phyloP scores from a whole-genome alignment of 768 basidiomycete species.

The Russula ochroleuca region DNA sequence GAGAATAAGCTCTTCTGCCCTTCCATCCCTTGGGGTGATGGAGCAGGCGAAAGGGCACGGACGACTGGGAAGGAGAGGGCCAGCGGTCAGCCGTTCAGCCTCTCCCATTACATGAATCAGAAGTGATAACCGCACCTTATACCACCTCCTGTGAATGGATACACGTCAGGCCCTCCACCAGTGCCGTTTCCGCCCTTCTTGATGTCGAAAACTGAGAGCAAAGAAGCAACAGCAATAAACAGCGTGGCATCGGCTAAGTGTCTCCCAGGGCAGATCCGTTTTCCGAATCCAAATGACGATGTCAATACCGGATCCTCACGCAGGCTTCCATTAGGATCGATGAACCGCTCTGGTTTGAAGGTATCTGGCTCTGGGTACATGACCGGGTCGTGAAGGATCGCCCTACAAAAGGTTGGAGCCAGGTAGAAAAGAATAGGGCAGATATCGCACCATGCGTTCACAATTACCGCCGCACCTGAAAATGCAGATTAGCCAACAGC shows the following conservation, averaged over 20 bases:
- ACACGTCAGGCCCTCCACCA: background rate
- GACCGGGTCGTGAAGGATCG: background rate
- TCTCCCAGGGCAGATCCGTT: slow-evolving; percentile 2
- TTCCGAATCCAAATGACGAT: slow-evolving; percentile 1
- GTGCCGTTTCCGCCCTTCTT: background rate
- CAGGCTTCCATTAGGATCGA: background rate
- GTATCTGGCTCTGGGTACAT: background rate
- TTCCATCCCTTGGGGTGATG: background rate
- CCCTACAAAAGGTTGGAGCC: background rate
- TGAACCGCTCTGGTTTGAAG: slow-evolving; percentile 8
- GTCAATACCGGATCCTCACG: background rate
- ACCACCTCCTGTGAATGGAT: background rate
- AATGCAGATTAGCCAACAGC: background rate
- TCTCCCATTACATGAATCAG: background rate
- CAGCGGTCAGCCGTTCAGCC: background rate
- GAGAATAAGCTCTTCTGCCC: background rate
- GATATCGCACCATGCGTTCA: slow-evolving; percentile 26
- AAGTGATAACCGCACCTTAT: background rate
- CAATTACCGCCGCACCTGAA: slow-evolving; percentile 22
- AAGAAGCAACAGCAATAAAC: background rate
- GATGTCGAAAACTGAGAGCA: slow-evolving; percentile 5
- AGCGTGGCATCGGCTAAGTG: background rate
- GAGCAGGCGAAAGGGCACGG: background rate
- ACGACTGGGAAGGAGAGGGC: background rate
- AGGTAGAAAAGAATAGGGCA: background rate